A percentile compares a stretch with the other conserved stretches of the same genome.
phyloP scores from a whole-genome alignment of 2,329 filamentous ascomycete species.

The Orbilia blumenaviensis region DNA sequence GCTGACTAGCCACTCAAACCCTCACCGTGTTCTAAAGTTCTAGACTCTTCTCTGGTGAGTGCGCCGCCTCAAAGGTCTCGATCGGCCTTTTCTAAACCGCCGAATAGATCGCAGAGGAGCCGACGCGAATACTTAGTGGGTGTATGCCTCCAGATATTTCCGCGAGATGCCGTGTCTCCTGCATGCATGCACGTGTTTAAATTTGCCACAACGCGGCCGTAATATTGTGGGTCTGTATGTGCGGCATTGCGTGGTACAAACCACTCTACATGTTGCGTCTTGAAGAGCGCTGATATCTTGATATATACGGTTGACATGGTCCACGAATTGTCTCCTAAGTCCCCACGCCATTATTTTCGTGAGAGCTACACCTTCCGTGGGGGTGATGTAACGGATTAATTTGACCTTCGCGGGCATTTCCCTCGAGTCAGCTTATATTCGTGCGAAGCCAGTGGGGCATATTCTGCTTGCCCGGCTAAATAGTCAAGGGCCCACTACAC shows the following conservation, averaged over 20 bases:
- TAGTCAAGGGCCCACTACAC: conserved; percentile 25
- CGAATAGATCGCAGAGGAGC: neutral
- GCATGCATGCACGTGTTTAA: neutral
- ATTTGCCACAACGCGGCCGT: conserved; percentile 7
- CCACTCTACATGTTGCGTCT: neutral
- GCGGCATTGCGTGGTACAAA: conserved; percentile 23
- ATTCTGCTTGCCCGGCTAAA: conserved; percentile 40
- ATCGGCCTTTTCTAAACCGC: conserved; percentile 6
- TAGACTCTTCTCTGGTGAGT: conserved; percentile 32
- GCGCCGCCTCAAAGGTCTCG: conserved; percentile 12
- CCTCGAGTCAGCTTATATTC: conserved; percentile 42
- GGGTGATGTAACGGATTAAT: neutral
- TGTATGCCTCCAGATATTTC: neutral
- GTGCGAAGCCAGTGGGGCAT: conserved; percentile 15
- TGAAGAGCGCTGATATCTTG: neutral
- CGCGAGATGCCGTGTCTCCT: conserved; percentile 41
- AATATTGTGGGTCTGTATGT: neutral
- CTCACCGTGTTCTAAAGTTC: conserved; percentile 54
- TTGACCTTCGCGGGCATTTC: neutral
- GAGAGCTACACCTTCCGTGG: conserved; percentile 6
- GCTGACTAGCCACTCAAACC: neutral
- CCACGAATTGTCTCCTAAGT: conserved; percentile 8
- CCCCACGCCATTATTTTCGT: conserved; percentile 5
- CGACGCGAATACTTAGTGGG: conserved; percentile 10
- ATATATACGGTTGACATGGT: conserved; percentile 21